Base-by-base conservation (phyloP, 208 protist species). In the Acanthamoeba royreba region DNA sequence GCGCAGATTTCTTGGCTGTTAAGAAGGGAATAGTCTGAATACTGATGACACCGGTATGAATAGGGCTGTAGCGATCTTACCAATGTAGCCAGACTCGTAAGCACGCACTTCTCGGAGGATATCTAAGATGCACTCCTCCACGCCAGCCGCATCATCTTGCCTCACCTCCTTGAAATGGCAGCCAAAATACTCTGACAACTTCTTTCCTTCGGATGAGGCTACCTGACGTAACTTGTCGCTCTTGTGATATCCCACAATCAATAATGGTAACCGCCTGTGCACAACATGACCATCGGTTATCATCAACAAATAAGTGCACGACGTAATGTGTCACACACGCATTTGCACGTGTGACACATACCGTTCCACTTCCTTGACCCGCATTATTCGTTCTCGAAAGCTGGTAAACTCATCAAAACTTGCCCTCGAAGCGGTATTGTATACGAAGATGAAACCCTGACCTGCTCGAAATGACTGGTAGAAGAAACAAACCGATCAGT, bases 401-500 rank as follows among this genome's bases (percentile, higher is more conserved):
- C 40, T 35, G 1, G 38, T 13, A n/a, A 95, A 95, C 28, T 35
- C 38, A 15, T 93, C 74, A 31, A 95, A 95, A 49, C 58, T 86
- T 58, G 86, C 86, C 35, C 86, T n/a, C 17, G 72, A 91, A 13
- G 88, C 79, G 11, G 93, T 79, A 43, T 95, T 95, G 43, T 95
- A 95, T 4, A 95, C 88, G 89, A 93, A 95, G 25, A 95, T 79
- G 61, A 93, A 95, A 0, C 93, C 72, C 25, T 93, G 52, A 28
- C 88, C 89, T 42, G 69, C 49, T 53, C 93, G 85, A 72, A 81
- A 8, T 9, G 38, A 13, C 69, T 81, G 69, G 52, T 28, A 22
- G 52, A 61, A 17, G 22, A 22, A 17, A 28, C 52, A 61, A 61
- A 22, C 25, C 52, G 19, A 28, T 61, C 25, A 61, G 52, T 28